Evolutionary conservation across 2,329 filamentous ascomycete species (phyloP), one percentile per base, ranked within the genome.

Genomic region (Fusarium musae): DNA sequence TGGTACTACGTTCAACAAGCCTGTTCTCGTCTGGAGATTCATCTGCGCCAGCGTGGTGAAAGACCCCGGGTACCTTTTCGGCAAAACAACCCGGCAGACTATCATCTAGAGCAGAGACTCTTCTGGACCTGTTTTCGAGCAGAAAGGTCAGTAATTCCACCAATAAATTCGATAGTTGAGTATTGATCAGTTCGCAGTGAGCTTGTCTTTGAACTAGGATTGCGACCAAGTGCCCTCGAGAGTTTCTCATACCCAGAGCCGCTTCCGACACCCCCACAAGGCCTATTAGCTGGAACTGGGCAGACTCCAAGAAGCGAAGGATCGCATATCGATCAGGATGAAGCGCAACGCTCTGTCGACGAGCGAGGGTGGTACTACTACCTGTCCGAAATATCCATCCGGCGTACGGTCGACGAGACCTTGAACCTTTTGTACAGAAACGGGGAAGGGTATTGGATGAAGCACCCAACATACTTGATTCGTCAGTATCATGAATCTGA

Each of bases 111-210:
- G 34, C 66, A 75, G 42, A 57, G 73, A 34, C 43, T 75, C 12
- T 78, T 75, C 36, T 78, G 76, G 76, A 74, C 75, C 10, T 75
- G 72, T 39, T 72, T 70, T 28, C 66, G 69, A 49, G 74, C 73
- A 5, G 73, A 78, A 28, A 77, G 67, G 74, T 77, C 50, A n/a
- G 57, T 59, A 6, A 21, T 21, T 12, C 19, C 23, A 17, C n/a
- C 21, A 11, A 19, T 8, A 16, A 37, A 43, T 16, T 10, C 30
- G 26, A 5, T n/a, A 19, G 12, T 34, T 15, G n/a, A 23, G 17
- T 57, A n/a, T 19, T 61, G 15, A 61, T 21, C 30, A 5, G 23
- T 37, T 37, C 17, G 10, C 9, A 69, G 62, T 44, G 66, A 69
- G 11, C 59, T 69, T 42, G 42, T 67, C 19, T 43, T 62, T 7